phyloP scores from a whole-genome alignment of 148 eudicot species.

The Rhododendron simsii region DNA sequence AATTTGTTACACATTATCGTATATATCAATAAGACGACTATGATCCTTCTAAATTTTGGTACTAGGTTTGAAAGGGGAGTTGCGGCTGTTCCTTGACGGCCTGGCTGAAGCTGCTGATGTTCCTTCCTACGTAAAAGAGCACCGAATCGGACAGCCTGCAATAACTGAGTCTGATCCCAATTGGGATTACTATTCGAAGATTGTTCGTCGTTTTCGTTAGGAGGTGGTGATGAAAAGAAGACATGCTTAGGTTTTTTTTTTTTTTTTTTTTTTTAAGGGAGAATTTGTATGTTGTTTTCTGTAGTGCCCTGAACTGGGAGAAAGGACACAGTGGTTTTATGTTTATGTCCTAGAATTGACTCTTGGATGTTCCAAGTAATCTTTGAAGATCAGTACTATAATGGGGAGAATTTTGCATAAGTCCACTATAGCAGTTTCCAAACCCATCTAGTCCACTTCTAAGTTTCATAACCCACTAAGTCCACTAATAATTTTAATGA shows the following conservation, averaged over 20 bases:
- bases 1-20: background rate
- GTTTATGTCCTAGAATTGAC: background rate
- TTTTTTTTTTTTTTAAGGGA: no score
- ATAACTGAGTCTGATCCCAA: conserved; percentile 18
- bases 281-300: no score
- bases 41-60: background rate
- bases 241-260: background rate
- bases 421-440: no score
- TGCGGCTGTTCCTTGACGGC: conserved; percentile 28
- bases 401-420: no score
- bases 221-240: background rate
- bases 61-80: conserved; percentile 30
- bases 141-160: conserved; percentile 30
- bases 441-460: no score
- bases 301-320: background rate
- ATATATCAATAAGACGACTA: background rate
- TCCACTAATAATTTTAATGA: no score
- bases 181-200: conserved; percentile 24
- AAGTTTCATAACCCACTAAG: no score
- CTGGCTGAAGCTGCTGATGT: conserved; percentile 36
- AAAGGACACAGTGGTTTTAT: background rate
- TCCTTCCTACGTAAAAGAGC: conserved; percentile 33
- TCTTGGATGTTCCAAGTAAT: background rate
- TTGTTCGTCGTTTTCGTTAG: conserved; percentile 2
- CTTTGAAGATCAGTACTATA: no score